Evolutionary conservation across 768 basidiomycete genomes (phyloP), one percentile per base, ranked within the genome.

Genomic region (Calocera viscosa): DNA sequence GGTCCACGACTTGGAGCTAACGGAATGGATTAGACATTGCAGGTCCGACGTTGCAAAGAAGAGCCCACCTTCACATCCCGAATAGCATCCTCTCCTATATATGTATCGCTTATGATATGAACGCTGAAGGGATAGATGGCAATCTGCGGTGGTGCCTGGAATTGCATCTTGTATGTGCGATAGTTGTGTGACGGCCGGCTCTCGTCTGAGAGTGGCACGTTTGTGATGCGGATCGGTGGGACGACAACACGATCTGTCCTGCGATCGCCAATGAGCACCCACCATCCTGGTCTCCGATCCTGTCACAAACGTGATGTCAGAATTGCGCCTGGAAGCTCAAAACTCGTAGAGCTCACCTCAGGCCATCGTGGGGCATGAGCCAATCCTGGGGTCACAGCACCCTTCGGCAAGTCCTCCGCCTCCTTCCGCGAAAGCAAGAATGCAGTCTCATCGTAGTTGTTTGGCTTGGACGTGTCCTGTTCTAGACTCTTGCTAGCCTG

Each of bases 301-400:
- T 94, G 71, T 41, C 28, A n/a, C n/a, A n/a, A n/a, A 19, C 10
- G 30, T 28, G 32, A 16, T 12, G 19, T 38, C 32, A 22, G 67
- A n/a, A 30, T 26, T 1, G 17, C 14, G 11, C 24, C 11, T 24
- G 22, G 69, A 41, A 24, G 2, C 12, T 17, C 16, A 38, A 53
- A 28, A 34, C 28, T 63, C 8, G 28, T 43, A 34, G 47, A 41
- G 79, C 88, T 49, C 72, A 94, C 93, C 68, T 82, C 84, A 66
- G 95, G 93, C 93, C 93, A 98, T 72, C 84, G 82, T 2, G 95
- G 95, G 7, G 94, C 91, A 74, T 99, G 94, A n/a, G 89, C 93
- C 67, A 78, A 85, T 30, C 82, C 84, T 64, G 78, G 78, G 11
- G 77, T 70, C n/a, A 72, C 73, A 30, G 78, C 78, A n/a, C 79